Base-by-base conservation (phyloP, 1,139 yeast species). In the Sugiyamaella neomexicana region DNA sequence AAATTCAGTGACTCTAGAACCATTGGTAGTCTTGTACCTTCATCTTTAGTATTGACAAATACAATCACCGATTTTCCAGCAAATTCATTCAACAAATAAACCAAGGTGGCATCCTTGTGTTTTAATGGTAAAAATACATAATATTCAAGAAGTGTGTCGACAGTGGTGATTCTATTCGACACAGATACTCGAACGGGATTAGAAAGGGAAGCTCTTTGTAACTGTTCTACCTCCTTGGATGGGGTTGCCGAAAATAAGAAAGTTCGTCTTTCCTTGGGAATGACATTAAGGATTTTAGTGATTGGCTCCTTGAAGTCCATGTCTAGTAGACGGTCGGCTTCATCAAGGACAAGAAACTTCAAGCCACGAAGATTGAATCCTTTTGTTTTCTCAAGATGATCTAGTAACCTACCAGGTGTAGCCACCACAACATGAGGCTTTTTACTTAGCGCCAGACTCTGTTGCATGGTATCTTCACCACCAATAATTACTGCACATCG, bases 391-490 rank as follows among this genome's bases (percentile, higher is more conserved):
- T 93, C 98, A 67, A 93, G 77, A 75, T 93, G 99, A 71, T 93
- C 99, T 83, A 91, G 82, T 56, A 93, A 77, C 69, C 99, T 80
- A 62, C 99, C 99, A 0, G 98, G 98, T 0, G 99, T 93, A 20
- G 98, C 98, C 55, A 93, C 96, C 54, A 93, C 80, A 46, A 93
- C 80, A 67, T 93, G 99, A 1, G 99, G 99, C 67, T 89, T 90
- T 62, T 95, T 80, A 85, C 89, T 86, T 62, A 93, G 77, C 61
- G 95, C 97, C 60, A 96, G 79, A 0, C 97, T 95, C 72, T 93
- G 99, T 65, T 90, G 96, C 95, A 93, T 89, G 89, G 89, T 88
- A 67, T 89, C 96, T 95, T 93, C 93, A 60, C 99, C 99, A 62
- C 99, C 99, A 41, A 93, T 97, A 60, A 93, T 81, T 59, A 96